phyloP scores from a whole-genome alignment of 2,329 filamentous ascomycete genomes.

The Penicillium sp. region DNA sequence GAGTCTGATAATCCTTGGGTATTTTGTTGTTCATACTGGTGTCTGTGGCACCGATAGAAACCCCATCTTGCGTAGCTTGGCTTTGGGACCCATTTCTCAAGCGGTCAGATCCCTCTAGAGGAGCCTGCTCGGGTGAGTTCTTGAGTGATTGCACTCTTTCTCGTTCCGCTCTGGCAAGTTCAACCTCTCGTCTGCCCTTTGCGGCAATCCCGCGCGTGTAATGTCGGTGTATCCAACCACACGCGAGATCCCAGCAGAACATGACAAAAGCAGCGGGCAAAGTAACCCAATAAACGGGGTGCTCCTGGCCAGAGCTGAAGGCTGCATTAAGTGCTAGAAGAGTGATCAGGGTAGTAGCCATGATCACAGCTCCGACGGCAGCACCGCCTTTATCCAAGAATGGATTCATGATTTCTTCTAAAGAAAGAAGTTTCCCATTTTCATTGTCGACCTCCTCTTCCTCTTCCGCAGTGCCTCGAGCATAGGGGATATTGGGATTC shows the following conservation, averaged over 20 bases:
- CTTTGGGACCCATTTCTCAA: neutral
- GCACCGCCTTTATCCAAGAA: slow-evolving; percentile 69
- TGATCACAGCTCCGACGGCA: slow-evolving; percentile 62
- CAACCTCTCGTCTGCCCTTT: slow-evolving; percentile 53
- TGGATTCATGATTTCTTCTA: slow-evolving; percentile 74
- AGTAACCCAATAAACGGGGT: slow-evolving; percentile 67
- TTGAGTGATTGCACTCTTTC: slow-evolving; percentile 9
- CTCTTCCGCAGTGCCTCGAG: slow-evolving; percentile 56
- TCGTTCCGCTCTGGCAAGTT: slow-evolving; percentile 44
- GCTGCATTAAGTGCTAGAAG: slow-evolving; percentile 66
- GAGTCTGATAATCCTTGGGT: neutral
- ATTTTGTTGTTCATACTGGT: neutral
- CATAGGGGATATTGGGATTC: slow-evolving; percentile 71
- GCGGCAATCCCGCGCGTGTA: slow-evolving; percentile 64
- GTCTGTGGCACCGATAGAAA: neutral
- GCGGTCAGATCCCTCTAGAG: neutral
- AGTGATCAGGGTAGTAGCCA: slow-evolving; percentile 66
- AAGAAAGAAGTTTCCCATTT: slow-evolving; percentile 56
- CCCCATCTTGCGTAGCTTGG: neutral
- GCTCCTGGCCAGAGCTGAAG: slow-evolving; percentile 49
- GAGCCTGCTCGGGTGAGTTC: slow-evolving; percentile 5
- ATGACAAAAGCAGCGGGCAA: slow-evolving; percentile 67
- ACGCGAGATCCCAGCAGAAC: slow-evolving; percentile 65
- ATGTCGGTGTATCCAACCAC: slow-evolving; percentile 63
- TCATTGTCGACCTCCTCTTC: slow-evolving; percentile 52